A percentile compares a stretch with the other conserved stretches of the same genome.
These are phyloP conservation scores for Phtheirospermum japonicum DNA, from an alignment of 257 asterid genomes.

Conservation along the genomic window DNA sequence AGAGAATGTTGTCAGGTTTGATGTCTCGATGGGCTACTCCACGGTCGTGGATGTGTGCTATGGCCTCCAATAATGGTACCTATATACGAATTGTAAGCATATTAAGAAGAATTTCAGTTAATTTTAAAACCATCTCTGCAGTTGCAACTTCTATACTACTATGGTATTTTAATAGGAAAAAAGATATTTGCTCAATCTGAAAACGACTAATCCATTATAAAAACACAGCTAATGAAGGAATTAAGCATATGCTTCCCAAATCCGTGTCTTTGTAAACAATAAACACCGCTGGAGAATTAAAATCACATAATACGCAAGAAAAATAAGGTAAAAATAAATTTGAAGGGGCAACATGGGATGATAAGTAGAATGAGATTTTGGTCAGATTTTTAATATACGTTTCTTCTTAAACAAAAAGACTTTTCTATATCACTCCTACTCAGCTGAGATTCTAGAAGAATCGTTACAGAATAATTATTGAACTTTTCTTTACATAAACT, in stretches of 20 bases:
- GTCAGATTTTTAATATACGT: neutral
- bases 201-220: neutral
- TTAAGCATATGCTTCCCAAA: too few species aligned
- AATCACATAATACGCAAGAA: neutral
- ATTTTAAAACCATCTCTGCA: neutral
- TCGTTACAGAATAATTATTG: too few species aligned
- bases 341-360: neutral
- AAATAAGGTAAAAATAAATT: neutral
- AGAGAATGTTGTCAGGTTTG: constrained; percentile 74
- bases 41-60: constrained; percentile 63
- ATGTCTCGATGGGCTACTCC: constrained; percentile 80
- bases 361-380: constrained; percentile 5
- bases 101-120: neutral
- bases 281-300: neutral
- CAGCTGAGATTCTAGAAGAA: neutral
- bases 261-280: too few species aligned
- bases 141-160: neutral
- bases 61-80: constrained; percentile 77
- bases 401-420: neutral
- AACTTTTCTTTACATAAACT: neutral
- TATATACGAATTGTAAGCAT: constrained; percentile 9
- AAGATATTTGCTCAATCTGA: neutral
- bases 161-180: neutral
- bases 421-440: neutral
- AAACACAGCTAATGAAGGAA: too few species aligned